Conservation (phyloP, 2,329 filamentous ascomycete species). For the Drechmeria coniospora region DNA sequence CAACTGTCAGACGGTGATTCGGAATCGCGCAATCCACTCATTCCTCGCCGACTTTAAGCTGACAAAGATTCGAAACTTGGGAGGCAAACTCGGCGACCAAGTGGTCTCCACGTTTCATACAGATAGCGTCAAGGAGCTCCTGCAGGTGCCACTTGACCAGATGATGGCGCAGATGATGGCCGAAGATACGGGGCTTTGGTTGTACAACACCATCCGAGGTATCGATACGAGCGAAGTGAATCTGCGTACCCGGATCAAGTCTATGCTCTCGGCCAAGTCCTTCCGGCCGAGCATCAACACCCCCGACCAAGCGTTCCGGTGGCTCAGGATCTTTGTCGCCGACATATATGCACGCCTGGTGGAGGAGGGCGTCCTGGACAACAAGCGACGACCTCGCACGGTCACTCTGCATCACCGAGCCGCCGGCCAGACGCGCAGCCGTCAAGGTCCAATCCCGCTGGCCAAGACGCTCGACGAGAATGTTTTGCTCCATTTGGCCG, state of each 20-base stretch:
- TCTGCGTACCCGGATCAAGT: constrained; percentile 83
- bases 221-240: constrained; percentile 82
- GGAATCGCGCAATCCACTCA: constrained; percentile 62
- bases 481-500: constrained; percentile 59
- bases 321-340: constrained; percentile 80
- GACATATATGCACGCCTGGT: constrained; percentile 84
- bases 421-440: constrained; percentile 57
- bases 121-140: constrained; percentile 61
- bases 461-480: constrained; percentile 60
- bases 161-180: constrained; percentile 65
- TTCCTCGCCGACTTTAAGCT: constrained; percentile 83
- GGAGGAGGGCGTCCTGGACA: constrained; percentile 79
- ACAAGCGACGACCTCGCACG: constrained; percentile 71
- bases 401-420: constrained; percentile 75
- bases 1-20: constrained; percentile 85
- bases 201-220: constrained; percentile 73
- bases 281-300: constrained; percentile 74
- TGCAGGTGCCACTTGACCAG: constrained; percentile 57
- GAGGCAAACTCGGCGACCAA: constrained; percentile 84
- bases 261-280: constrained; percentile 92
- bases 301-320: constrained; percentile 62
- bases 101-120: constrained; percentile 69
- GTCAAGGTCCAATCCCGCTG: constrained; percentile 60
- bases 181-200: constrained; percentile 72
- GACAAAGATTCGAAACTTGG: constrained; percentile 88